phyloP scores from a whole-genome alignment of 2,329 filamentous ascomycete genomes.

The Immersiporthe knoxdaviesiana region DNA sequence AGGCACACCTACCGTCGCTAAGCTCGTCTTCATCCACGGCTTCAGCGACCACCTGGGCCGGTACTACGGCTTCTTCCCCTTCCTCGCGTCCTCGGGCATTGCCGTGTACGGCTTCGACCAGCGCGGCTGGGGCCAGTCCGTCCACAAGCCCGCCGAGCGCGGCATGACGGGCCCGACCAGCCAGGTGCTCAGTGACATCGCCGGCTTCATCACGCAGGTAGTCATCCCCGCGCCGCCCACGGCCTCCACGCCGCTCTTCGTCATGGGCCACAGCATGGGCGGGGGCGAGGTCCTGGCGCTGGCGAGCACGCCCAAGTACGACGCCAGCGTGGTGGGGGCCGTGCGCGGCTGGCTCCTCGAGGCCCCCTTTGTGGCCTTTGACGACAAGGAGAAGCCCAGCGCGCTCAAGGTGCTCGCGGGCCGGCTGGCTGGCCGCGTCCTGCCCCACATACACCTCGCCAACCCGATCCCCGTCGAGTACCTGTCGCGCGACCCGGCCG shows the following conservation, averaged over 20 bases:
- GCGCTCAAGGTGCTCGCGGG: conserved; percentile 67
- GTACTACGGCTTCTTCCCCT: conserved; percentile 75
- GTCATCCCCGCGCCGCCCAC: conserved; percentile 46
- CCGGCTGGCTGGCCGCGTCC: conserved; percentile 65
- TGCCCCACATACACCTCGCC: conserved; percentile 70
- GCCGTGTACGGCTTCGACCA: conserved; percentile 81
- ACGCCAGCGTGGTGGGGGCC: conserved; percentile 54
- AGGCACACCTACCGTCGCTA: conserved; percentile 59
- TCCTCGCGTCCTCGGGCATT: conserved; percentile 71
- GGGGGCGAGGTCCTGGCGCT: conserved; percentile 74
- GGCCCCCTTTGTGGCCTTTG: conserved; percentile 77
- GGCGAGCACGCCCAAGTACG: conserved; percentile 53
- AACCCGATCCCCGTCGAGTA: conserved; percentile 66
- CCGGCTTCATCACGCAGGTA: conserved; percentile 69
- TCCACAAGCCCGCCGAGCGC: conserved; percentile 60
- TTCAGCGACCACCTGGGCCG: conserved; percentile 85
- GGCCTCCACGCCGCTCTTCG: conserved; percentile 66
- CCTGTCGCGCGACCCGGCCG: conserved; percentile 68
- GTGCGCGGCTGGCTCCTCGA: conserved; percentile 77
- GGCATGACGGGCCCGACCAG: conserved; percentile 76
- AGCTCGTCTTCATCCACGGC: conserved; percentile 82
- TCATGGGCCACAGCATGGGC: conserved; percentile 92
- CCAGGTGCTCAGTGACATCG: conserved; percentile 76
- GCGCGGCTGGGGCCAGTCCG: conserved; percentile 83
- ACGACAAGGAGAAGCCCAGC: conserved; percentile 66